Conservation (phyloP, 176 grass and related monocot genomes). For the Coix lacrymajobi region DNA sequence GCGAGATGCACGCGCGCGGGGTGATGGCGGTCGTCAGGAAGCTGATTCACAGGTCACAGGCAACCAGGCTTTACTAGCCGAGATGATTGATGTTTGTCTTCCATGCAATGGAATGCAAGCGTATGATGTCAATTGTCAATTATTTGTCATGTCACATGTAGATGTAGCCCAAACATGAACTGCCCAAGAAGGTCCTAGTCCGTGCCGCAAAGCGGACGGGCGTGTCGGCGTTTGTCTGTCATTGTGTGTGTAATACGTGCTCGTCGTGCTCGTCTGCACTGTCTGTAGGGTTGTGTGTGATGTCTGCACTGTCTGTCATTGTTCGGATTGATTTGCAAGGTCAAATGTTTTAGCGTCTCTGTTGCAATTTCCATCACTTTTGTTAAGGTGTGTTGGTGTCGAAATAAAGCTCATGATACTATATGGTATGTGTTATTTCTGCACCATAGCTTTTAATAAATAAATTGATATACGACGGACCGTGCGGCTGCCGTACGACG, state of each 20-base stretch:
- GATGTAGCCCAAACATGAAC: background rate
- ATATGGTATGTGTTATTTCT: too few species aligned
- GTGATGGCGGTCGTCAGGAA: constrained; percentile 28
- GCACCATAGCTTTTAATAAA: too few species aligned
- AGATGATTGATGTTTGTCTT: background rate
- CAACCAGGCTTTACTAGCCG: background rate
- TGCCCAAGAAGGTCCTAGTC: background rate
- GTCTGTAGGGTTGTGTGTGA: background rate
- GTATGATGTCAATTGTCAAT: background rate
- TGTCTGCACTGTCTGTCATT: too few species aligned
- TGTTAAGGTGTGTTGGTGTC: background rate
- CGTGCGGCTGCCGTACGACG: too few species aligned
- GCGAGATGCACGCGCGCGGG: background rate
- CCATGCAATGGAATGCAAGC: background rate
- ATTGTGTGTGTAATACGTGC: background rate
- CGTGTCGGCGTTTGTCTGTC: background rate
- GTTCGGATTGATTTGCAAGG: too few species aligned
- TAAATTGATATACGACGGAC: too few species aligned
- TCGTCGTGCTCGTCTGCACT: background rate
- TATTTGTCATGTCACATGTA: too few species aligned
- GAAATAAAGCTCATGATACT: too few species aligned
- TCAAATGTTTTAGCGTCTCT: too few species aligned
- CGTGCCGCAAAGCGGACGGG: background rate
- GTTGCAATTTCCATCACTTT: background rate
- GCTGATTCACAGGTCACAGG: background rate